A percentile compares a stretch with the other conserved stretches of the same genome.
Conservation (phyloP, 768 basidiomycete genomes). For the Pleurotus cornucopiae region DNA sequence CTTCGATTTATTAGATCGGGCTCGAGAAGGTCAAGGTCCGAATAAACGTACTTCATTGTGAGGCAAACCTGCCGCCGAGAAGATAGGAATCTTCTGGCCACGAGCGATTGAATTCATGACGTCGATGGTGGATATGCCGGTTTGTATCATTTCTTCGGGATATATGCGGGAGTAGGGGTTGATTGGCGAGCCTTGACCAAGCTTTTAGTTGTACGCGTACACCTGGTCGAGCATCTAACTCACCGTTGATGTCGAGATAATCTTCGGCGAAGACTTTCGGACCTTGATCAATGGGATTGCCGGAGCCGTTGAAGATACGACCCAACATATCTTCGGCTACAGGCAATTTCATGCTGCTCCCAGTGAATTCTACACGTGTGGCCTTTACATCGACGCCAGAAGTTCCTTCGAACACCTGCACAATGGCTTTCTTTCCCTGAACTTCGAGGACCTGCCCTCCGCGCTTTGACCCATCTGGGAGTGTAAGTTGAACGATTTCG, state of each 20-base stretch:
- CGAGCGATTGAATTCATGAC: conserved; percentile 99
- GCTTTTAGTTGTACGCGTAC: neutral
- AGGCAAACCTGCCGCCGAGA: conserved; percentile 97
- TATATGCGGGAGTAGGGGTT: conserved; percentile 98
- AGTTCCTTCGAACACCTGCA: conserved; percentile 99
- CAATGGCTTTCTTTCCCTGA: conserved; percentile 97
- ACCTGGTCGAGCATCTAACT: conserved; percentile 21
- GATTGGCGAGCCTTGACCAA: conserved; percentile 81
- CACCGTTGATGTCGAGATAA: conserved; percentile 98
- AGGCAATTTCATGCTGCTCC: conserved; percentile 97
- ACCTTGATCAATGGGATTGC: conserved; percentile 96
- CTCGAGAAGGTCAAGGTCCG: neutral
- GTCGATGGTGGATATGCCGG: conserved; percentile 98
- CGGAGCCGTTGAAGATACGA: conserved; percentile 98
- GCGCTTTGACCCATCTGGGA: conserved; percentile 92
- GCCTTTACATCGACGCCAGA: conserved; percentile 96
- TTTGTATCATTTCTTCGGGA: conserved; percentile 99
- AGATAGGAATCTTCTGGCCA: conserved; percentile 99
- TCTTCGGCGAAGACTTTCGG: conserved; percentile 99
- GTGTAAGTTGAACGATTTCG: conserved; percentile 93
- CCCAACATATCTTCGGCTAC: conserved; percentile 99
- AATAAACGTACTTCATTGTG: conserved; percentile 80
- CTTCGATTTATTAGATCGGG: conserved; percentile 32
- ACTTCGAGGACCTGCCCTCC: conserved; percentile 98
- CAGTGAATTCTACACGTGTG: conserved; percentile 97